Percentiles rank a stretch among this genome's conserved stretches.
Evolutionary conservation across 306 rosid genomes (phyloP).

Genomic region (Lagenaria siceraria): DNA sequence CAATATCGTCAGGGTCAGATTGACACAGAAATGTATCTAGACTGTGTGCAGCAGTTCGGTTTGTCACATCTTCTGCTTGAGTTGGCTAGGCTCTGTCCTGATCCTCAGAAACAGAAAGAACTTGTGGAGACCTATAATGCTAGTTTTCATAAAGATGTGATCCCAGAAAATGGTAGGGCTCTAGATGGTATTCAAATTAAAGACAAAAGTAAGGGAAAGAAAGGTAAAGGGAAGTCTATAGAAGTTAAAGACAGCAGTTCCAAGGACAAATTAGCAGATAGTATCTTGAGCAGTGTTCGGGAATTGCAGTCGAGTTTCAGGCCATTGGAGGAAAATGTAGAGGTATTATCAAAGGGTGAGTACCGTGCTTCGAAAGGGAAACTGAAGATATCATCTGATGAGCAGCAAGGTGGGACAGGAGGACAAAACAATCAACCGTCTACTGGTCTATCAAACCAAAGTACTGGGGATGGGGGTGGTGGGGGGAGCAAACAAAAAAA

Average conservation of each 20-base stretch:
- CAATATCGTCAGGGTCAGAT: constrained; percentile 76
- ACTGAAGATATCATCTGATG: constrained; percentile 14
- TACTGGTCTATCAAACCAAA: constrained; percentile 25
- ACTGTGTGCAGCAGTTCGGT: constrained; percentile 65
- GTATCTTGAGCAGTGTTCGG: constrained; percentile 46
- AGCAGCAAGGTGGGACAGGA: constrained; percentile 27
- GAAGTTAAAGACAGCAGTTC: constrained; percentile 29
- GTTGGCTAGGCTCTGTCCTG: constrained; percentile 80
- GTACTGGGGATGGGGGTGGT: constrained; percentile 33
- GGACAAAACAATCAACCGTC: constrained; percentile 26
- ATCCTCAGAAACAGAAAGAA: constrained; percentile 63
- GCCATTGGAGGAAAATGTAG: constrained; percentile 45
- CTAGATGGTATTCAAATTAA: constrained; percentile 14
- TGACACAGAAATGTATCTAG: constrained; percentile 53
- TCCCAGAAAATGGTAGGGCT: constrained; percentile 27
- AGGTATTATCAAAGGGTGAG: constrained; percentile 60
- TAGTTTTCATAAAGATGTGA: constrained; percentile 29
- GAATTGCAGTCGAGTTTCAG: constrained; percentile 53
- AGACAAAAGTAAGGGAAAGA: constrained; percentile 38
- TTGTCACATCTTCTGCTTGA: constrained; percentile 76
- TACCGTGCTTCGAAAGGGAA: constrained; percentile 60
- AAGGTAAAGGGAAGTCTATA: constrained; percentile 57
- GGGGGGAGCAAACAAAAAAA: constrained; percentile 69
- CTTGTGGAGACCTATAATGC: constrained; percentile 49
- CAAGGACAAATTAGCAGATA: constrained; percentile 39